A percentile compares a stretch with the other conserved stretches of the same genome.
Conservation (phyloP, 331 rosid genomes). For the Telfairia occidentalis region DNA sequence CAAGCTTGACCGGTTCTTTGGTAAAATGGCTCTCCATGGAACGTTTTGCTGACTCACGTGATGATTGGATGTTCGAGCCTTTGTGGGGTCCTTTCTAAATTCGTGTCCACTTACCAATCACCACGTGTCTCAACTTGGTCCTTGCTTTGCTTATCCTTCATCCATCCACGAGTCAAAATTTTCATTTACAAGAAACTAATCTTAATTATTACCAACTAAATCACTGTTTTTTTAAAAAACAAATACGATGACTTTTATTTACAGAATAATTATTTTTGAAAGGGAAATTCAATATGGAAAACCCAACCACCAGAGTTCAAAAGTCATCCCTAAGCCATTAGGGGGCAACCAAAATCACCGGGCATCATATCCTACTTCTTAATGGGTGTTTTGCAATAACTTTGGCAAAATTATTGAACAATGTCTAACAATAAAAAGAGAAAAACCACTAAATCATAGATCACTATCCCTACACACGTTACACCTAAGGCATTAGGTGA, state of each 20-base stretch:
- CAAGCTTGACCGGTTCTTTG: background rate
- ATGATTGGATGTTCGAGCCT: conserved; percentile 2
- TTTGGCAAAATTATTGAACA: too few relatives aligned
- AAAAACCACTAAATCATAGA: background rate
- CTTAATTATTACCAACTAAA: background rate
- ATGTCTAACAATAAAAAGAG: too few relatives aligned
- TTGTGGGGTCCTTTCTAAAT: background rate
- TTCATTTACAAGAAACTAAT: background rate
- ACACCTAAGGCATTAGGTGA: background rate
- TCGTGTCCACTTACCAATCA: background rate
- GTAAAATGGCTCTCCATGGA: background rate
- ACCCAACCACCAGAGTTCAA: background rate
- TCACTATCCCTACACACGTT: background rate
- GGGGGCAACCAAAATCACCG: background rate
- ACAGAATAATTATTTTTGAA: background rate
- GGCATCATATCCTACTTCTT: background rate
- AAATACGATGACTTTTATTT: background rate
- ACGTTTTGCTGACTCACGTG: conserved; percentile 2
- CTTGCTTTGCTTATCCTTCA: background rate
- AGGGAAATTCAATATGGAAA: background rate
- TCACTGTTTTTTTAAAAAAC: background rate
- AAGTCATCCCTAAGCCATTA: background rate
- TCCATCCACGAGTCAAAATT: background rate
- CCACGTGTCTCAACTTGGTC: conserved; percentile 2
- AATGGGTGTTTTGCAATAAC: background rate